Conservation (phyloP, 2,329 filamentous ascomycete genomes). For the Microcyclosporella mali region DNA sequence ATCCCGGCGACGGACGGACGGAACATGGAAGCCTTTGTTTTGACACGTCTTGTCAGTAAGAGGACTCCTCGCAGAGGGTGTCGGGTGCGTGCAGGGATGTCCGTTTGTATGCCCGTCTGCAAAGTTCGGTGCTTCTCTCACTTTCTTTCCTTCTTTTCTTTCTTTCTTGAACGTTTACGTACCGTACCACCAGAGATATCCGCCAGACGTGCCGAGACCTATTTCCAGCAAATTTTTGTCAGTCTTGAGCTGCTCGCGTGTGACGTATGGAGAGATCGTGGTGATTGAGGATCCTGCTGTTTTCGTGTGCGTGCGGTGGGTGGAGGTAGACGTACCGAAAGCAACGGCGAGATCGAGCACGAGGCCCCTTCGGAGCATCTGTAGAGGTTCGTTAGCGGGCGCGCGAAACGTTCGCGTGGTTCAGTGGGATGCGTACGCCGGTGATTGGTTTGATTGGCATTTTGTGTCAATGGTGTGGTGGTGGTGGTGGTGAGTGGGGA, state of each 20-base stretch:
- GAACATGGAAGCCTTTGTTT: slow-evolving; percentile 55
- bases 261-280: too few species aligned
- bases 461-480: slow-evolving; percentile 6
- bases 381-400: slow-evolving; percentile 24
- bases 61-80: too few species aligned
- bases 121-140: neutral
- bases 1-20: slow-evolving; percentile 58
- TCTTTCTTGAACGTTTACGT: slow-evolving; percentile 30
- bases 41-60: too few species aligned
- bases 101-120: neutral
- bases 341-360: slow-evolving; percentile 62
- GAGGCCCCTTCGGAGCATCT: slow-evolving; percentile 62
- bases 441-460: slow-evolving; percentile 47
- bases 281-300: slow-evolving; percentile 1
- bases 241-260: too few species aligned
- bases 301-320: too few species aligned
- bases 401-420: neutral
- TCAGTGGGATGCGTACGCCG: slow-evolving; percentile 37
- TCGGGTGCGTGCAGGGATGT: too few species aligned
- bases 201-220: slow-evolving; percentile 58
- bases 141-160: too few species aligned
- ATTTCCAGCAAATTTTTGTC: neutral
- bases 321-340: slow-evolving; percentile 53
- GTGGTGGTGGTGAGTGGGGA: neutral
- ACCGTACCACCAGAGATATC: slow-evolving; percentile 65